phyloP scores from a whole-genome alignment of 345 rosid genomes.

The Firmiana major region DNA sequence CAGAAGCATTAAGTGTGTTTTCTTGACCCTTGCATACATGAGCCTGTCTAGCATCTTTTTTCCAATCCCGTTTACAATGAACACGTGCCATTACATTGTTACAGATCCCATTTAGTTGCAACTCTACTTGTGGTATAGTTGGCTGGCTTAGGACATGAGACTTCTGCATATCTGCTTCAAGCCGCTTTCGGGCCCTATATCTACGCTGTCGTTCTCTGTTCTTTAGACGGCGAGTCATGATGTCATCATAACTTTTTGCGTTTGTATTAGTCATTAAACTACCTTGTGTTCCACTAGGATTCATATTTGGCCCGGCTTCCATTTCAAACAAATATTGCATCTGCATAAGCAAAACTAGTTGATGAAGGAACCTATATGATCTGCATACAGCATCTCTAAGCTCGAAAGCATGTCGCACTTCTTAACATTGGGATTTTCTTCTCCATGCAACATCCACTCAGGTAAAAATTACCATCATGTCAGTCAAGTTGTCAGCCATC shows the following conservation, averaged over 20 bases:
- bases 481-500: background rate
- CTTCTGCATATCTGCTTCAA: slow-evolving; percentile 43
- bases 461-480: background rate
- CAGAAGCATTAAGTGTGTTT: slow-evolving; percentile 21
- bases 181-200: slow-evolving; percentile 66
- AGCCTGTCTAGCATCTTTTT: slow-evolving; percentile 65
- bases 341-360: background rate
- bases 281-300: slow-evolving; percentile 30
- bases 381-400: background rate
- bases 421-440: slow-evolving; percentile 6
- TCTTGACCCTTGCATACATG: slow-evolving; percentile 26
- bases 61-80: slow-evolving; percentile 62
- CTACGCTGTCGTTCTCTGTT: slow-evolving; percentile 79
- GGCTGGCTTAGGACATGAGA: slow-evolving; percentile 19
- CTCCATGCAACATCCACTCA: slow-evolving; percentile 8
- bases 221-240: slow-evolving; percentile 58
- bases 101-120: slow-evolving; percentile 26
- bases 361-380: slow-evolving; percentile 5
- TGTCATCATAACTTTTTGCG: slow-evolving; percentile 28
- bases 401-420: background rate
- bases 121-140: slow-evolving; percentile 17
- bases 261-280: slow-evolving; percentile 23
- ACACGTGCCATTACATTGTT: slow-evolving; percentile 29
- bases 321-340: slow-evolving; percentile 15
- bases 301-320: slow-evolving; percentile 38